Evolutionary conservation across 2,329 filamentous ascomycete genomes (phyloP).

Genomic region (Microdochium paspali): DNA sequence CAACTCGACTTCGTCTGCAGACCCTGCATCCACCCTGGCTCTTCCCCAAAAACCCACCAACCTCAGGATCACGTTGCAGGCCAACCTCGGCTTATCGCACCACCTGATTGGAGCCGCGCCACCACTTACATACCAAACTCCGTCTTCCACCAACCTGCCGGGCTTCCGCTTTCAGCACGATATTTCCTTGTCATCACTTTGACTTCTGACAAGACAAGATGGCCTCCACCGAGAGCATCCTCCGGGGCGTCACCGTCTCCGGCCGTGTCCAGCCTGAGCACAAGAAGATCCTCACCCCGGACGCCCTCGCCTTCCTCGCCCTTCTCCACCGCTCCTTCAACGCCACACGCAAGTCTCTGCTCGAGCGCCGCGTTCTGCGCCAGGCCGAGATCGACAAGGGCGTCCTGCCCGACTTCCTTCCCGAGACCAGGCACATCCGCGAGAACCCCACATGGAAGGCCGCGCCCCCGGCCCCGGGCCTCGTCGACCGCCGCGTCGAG

Average conservation of each 20-base stretch:
- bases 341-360: conserved; percentile 72
- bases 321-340: conserved; percentile 96
- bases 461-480: conserved; percentile 79
- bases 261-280: conserved; percentile 69
- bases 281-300: conserved; percentile 84
- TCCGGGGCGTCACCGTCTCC: conserved; percentile 81
- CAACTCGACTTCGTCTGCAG: no score
- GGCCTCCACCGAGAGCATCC: conserved; percentile 64
- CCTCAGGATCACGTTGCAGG: background rate
- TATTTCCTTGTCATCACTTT: background rate
- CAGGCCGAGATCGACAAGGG: conserved; percentile 93
- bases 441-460: conserved; percentile 92
- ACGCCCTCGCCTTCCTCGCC: conserved; percentile 85
- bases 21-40: no score
- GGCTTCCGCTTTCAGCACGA: no score
- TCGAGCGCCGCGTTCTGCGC: conserved; percentile 76
- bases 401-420: conserved; percentile 82
- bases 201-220: conserved; percentile 33
- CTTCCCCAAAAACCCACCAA: background rate
- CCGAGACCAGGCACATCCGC: conserved; percentile 90
- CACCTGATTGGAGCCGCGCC: background rate
- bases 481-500: conserved; percentile 89
- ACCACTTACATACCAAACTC: background rate
- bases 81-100: background rate
- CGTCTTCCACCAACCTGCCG: background rate